Percentiles rank a stretch among this genome's conserved stretches.
phyloP scores from a whole-genome alignment of 2,329 filamentous ascomycete genomes.

The Botryotinia calthae region DNA sequence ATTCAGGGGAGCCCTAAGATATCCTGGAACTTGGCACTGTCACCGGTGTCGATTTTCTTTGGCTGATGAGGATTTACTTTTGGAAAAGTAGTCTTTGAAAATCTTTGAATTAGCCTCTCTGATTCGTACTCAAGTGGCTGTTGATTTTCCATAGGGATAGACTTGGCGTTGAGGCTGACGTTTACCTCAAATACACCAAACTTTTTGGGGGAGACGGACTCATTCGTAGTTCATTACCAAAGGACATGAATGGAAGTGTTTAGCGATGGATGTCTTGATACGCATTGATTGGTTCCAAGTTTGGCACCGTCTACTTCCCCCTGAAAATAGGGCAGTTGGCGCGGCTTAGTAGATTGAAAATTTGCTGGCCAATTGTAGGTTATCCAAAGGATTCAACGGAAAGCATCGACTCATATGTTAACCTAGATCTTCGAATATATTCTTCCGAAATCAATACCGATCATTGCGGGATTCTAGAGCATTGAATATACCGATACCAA shows the following conservation, averaged over 20 bases:
- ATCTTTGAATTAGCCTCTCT: not conserved
- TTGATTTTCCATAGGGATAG: not conserved
- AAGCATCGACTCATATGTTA: not conserved
- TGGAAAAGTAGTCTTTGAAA: not conserved
- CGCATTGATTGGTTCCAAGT: not conserved
- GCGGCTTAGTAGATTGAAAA: not conserved
- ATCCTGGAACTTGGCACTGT: not conserved
- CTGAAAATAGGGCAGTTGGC: slow-evolving; percentile 1
- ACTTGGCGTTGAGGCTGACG: not conserved
- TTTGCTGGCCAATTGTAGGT: not conserved
- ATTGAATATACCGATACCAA: not conserved
- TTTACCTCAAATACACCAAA: not conserved
- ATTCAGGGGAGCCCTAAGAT: not conserved
- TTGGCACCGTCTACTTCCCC: not conserved
- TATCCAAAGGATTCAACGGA: not conserved
- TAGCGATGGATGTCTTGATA: not conserved
- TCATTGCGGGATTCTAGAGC: not conserved
- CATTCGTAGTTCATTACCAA: not conserved
- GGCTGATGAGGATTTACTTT: not conserved
- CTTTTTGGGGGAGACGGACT: not conserved
- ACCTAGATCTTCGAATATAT: not conserved
- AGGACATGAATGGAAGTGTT: not conserved
- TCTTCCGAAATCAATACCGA: not conserved
- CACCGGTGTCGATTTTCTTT: not conserved
- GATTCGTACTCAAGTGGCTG: not conserved